phyloP scores from a whole-genome alignment of 805 yeast species.

The Myxozyma sirexii region DNA sequence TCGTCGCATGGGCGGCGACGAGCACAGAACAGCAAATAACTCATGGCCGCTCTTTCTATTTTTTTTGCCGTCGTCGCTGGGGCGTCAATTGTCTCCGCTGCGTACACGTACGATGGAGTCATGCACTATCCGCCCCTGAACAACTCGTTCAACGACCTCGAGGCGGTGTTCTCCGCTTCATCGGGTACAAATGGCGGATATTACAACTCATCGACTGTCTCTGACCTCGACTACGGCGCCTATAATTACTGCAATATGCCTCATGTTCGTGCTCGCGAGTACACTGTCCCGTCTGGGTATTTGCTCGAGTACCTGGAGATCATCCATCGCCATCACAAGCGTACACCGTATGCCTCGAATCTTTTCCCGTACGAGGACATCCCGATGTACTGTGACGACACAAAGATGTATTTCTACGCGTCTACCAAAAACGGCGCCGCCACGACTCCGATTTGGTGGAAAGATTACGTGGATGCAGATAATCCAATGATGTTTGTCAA shows the following conservation, averaged over 20 bases:
- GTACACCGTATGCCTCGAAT: slow-evolving; percentile 48
- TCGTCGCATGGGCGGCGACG: too few relatives aligned
- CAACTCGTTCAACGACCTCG: slow-evolving; percentile 11
- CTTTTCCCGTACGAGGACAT: slow-evolving; percentile 43
- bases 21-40: too few relatives aligned
- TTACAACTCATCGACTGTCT: slow-evolving; percentile 33
- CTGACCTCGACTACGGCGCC: slow-evolving; percentile 42
- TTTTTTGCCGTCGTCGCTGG: not conserved
- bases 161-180: slow-evolving; percentile 20
- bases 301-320: slow-evolving; percentile 44
- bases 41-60: too few relatives aligned
- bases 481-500: slow-evolving; percentile 40
- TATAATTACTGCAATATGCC: slow-evolving; percentile 54
- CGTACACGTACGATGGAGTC: slow-evolving; percentile 16
- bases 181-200: slow-evolving; percentile 40
- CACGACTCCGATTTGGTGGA: slow-evolving; percentile 28
- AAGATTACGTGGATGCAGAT: slow-evolving; percentile 37
- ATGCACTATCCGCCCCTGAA: slow-evolving; percentile 21
- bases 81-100: slow-evolving; percentile 14
- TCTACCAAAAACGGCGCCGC: slow-evolving; percentile 33
- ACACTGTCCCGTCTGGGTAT: slow-evolving; percentile 33
- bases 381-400: slow-evolving; percentile 41
- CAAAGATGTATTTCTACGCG: slow-evolving; percentile 39
- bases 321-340: slow-evolving; percentile 51
- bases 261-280: slow-evolving; percentile 44